A percentile compares a stretch with the other conserved stretches of the same genome.
Conservation (phyloP, 345 rosid genomes). For the Mangifera indica region DNA sequence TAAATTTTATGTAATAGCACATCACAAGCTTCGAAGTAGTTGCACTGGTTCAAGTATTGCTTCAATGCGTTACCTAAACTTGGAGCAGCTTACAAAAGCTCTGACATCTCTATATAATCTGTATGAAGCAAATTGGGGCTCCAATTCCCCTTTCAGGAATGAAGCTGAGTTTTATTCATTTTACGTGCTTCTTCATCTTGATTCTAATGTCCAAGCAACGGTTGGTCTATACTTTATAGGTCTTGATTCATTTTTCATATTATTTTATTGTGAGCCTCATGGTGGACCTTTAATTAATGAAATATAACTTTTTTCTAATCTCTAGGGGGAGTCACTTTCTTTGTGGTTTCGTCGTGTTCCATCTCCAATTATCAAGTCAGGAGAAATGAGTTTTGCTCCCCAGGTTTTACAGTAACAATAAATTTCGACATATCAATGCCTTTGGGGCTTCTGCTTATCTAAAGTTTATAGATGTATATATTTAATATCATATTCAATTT, state of each 20-base stretch:
- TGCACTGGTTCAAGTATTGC: slow-evolving; percentile 42
- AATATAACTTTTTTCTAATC: slow-evolving; percentile 19
- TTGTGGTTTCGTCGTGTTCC: slow-evolving; percentile 75
- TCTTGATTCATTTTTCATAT: slow-evolving; percentile 7
- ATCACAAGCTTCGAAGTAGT: slow-evolving; percentile 56
- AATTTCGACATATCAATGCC: neutral
- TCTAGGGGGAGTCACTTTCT: slow-evolving; percentile 89
- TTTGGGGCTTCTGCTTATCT: neutral
- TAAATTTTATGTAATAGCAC: slow-evolving; percentile 73
- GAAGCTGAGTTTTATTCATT: slow-evolving; percentile 81
- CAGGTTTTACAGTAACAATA: slow-evolving; percentile 53
- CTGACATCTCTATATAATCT: slow-evolving; percentile 67
- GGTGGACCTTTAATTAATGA: slow-evolving; percentile 16
- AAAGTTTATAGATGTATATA: neutral
- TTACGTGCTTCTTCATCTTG: slow-evolving; percentile 79
- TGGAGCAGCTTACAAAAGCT: slow-evolving; percentile 87
- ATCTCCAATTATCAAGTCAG: slow-evolving; percentile 50
- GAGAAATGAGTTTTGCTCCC: slow-evolving; percentile 75
- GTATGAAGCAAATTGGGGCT: slow-evolving; percentile 60
- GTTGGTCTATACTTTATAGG: slow-evolving; percentile 40
- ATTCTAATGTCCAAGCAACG: slow-evolving; percentile 49
- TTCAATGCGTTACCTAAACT: slow-evolving; percentile 70
- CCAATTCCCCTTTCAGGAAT: slow-evolving; percentile 37
- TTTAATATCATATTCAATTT: neutral
- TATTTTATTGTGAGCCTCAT: slow-evolving; percentile 7